Evolutionary conservation across 352 stramenopile species (phyloP), one percentile per base, ranked within the genome.

Genomic region (Pythium dissotocum): DNA sequence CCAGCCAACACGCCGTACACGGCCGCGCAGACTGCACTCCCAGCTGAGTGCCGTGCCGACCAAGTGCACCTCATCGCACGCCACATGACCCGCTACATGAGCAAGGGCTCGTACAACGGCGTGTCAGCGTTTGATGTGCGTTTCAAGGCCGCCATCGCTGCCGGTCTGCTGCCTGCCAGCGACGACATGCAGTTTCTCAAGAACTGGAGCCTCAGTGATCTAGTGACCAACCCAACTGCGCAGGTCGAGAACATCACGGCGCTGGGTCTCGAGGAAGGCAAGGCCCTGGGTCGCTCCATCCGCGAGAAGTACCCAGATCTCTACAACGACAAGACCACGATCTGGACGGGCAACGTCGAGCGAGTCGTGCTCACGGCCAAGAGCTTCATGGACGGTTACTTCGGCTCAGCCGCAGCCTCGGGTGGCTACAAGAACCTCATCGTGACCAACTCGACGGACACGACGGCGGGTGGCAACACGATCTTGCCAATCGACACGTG

Each of bases 181-280:
- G 59, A 67, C 0, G 77, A 85, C 55, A 63, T 86, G 28, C 66
- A 76, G 63, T 85, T 84, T 68, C 58, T 83, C 13, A 75, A 73
- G 52, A 72, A 63, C 14, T 85, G 78, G 78, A 85, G 77, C 55
- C 60, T 86, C 14, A 73, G 63, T 48, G 61, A 77, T 42, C 30
- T 85, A 30, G 76, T 82, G 67, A 62, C 76, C 8, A 58, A 78
- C 65, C 53, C 73, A 24, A 48, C 30, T 33, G 63, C 57, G 56
- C 61, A 78, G 48, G 59, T 77, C 56, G 93, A 72, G 77, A 96
- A 79, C 80, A 87, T 83, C 53, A 84, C 79, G 42, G 52, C 68
- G 26, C 72, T 82, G 4, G 81, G 80, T 0, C 68, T 85, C 28
- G 59, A 77, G 26, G 78, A 85, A 30, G 79, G 76, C 4, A 76